A percentile compares a stretch with the other conserved stretches of the same genome.
phyloP scores from a whole-genome alignment of 2,329 filamentous ascomycete species.

The Epichloe uncinata region DNA sequence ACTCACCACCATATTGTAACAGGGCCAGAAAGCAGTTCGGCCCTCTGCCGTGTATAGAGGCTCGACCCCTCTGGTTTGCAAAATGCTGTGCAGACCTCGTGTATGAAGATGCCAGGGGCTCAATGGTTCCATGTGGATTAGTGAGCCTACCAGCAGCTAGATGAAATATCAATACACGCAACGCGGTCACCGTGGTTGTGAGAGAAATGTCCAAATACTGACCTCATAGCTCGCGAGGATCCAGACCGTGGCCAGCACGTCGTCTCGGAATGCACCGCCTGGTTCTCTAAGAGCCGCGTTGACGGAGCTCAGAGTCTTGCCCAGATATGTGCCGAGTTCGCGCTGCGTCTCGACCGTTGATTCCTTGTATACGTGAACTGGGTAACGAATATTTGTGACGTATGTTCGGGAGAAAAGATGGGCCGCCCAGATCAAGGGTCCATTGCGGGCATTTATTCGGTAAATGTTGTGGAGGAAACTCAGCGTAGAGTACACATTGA shows the following conservation, averaged over 20 bases:
- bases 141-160: constrained; percentile 25
- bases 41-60: constrained; percentile 13
- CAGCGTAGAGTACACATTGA: constrained; percentile 23
- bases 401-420: constrained; percentile 28
- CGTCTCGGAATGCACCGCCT: constrained; percentile 17
- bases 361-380: constrained; percentile 16
- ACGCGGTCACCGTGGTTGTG: background rate
- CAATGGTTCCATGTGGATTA: constrained; percentile 12
- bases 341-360: constrained; percentile 15
- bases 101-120: constrained; percentile 26
- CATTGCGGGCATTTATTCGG: constrained; percentile 12
- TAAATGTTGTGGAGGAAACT: constrained; percentile 21
- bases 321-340: constrained; percentile 23
- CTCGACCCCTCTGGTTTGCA: constrained; percentile 21
- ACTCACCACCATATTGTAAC: constrained; percentile 25
- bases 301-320: constrained; percentile 24
- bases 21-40: constrained; percentile 24
- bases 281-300: constrained; percentile 21
- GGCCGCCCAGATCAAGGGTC: constrained; percentile 25
- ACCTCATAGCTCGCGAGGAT: constrained; percentile 28
- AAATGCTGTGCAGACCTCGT: constrained; percentile 22
- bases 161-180: background rate
- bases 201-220: background rate
- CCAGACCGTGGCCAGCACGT: constrained; percentile 27
- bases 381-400: constrained; percentile 22